Conservation (phyloP, 1,284 basidiomycete species). For the Coriolopsis trogii region DNA sequence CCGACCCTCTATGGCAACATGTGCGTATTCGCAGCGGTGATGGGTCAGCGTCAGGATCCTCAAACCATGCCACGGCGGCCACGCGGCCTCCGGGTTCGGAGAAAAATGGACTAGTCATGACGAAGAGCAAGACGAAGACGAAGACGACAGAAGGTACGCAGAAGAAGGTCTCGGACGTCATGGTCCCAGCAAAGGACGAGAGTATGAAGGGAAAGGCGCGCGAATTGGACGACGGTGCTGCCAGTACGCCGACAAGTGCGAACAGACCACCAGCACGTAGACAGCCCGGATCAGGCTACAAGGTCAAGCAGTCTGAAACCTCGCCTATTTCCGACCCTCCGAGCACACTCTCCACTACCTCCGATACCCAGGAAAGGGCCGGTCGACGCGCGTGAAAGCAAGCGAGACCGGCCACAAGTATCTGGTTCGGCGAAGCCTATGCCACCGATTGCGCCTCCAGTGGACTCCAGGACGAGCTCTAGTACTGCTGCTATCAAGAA, state of each 20-base stretch:
- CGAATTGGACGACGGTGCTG: constrained; percentile 20
- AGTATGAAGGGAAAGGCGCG: constrained; percentile 42
- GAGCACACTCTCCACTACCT: constrained; percentile 19
- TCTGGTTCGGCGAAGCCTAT: constrained; percentile 26
- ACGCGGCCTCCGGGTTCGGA: constrained; percentile 13
- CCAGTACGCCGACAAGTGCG: constrained; percentile 23
- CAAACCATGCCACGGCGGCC: constrained; percentile 10
- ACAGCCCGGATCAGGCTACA: constrained; percentile 54
- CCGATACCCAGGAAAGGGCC: constrained; percentile 26
- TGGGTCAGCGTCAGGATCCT: constrained; percentile 7
- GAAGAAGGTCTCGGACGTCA: constrained; percentile 42
- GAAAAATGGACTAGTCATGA: constrained; percentile 21
- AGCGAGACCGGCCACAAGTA: constrained; percentile 18
- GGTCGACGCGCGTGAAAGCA: constrained; percentile 27
- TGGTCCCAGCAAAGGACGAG: constrained; percentile 58
- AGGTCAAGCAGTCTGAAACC: constrained; percentile 26
- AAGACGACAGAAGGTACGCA: constrained; percentile 33
- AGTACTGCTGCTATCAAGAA: constrained; percentile 21
- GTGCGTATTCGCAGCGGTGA: constrained; percentile 34
- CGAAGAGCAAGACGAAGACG: constrained; percentile 43
- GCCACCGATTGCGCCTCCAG: constrained; percentile 28
- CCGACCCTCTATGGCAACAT: constrained; percentile 58
- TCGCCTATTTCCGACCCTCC: constrained; percentile 21
- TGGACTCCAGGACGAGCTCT: constrained; percentile 22
- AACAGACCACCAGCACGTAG: constrained; percentile 31